A percentile compares a stretch with the other conserved stretches of the same genome.
Evolutionary conservation across 164 flowering plant genomes (phyloP).

Genomic region (Houttuynia cordata): DNA sequence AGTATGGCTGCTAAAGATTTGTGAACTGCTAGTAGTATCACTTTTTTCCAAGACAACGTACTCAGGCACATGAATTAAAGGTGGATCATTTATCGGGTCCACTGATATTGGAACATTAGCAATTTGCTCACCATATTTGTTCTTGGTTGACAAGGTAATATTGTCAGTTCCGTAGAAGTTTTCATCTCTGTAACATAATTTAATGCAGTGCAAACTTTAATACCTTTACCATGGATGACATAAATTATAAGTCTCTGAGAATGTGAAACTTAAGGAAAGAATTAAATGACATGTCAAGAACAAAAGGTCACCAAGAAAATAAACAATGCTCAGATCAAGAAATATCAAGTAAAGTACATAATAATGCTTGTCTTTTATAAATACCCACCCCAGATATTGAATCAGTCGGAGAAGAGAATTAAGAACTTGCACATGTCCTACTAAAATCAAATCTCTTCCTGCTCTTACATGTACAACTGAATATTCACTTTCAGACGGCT

Average conservation of each 20-base stretch:
- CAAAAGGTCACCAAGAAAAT: no score
- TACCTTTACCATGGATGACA: background rate
- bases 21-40: slow-evolving; percentile 20
- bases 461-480: slow-evolving; percentile 23
- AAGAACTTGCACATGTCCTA: slow-evolving; percentile 54
- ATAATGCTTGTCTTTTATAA: background rate
- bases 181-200: slow-evolving; percentile 34
- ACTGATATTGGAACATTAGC: slow-evolving; percentile 50
- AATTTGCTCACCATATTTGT: slow-evolving; percentile 52
- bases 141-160: slow-evolving; percentile 43
- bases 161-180: slow-evolving; percentile 66
- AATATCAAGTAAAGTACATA: background rate
- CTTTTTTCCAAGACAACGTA: slow-evolving; percentile 34
- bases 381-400: slow-evolving; percentile 76
- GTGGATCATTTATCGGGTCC: slow-evolving; percentile 87
- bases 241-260: background rate
- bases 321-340: no score
- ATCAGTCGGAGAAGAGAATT: slow-evolving; percentile 66
- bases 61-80: slow-evolving; percentile 49
- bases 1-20: slow-evolving; percentile 29
- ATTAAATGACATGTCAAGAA: no score
- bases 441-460: slow-evolving; percentile 34
- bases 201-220: background rate
- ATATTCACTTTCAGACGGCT: slow-evolving; percentile 34
- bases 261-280: no score